Base-by-base conservation (phyloP, 139 green algal genomes). In the Chlamydomonas incerta region DNA sequence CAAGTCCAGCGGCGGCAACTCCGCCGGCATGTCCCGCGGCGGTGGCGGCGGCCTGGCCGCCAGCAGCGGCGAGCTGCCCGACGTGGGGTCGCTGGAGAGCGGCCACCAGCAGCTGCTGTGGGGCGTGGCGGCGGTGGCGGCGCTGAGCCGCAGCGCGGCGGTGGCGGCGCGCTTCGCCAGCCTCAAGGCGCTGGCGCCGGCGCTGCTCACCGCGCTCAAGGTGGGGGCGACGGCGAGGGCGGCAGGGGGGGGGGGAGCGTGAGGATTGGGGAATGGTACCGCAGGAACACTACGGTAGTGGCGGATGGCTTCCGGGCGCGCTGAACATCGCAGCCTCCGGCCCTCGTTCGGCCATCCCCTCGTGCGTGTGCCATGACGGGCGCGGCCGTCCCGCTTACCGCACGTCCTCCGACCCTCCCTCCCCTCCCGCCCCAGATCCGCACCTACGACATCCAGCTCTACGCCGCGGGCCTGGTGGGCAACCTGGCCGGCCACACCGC, bases 401-500 rank as follows among this genome's bases (percentile, higher is more conserved):
- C n/a, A n/a, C n/a, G n/a, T n/a, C n/a, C n/a, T n/a, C n/a, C n/a
- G n/a, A 13, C 8, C 10, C 55, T 57, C 55, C 74, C 13, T 20
- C 52, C 21, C 34, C 10, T 65, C 23, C 74, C 28, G 33, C 24
- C 62, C 0, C 77, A 85, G 80, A 46, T 75, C 9, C 66, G 57
- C 34, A 68, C 63, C n/a, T 71, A 81, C 52, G 83, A 84, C 52
- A 72, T 83, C 46, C 74, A 83, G 50, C 14, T 79, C 9, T 83
- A 84, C 24, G 83, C 66, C 33, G 83, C 83, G 60, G 83, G 83
- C 47, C 74, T 88, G 41, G 66, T 83, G 52, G 83, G 83, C 83
- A 88, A 88, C 83, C 83, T 88, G 83, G 74, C 74, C 35, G 70
- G 63, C 14, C 83, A 88, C 74, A 84, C 50, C 31, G 83, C 83